Base-by-base conservation (phyloP, 2,329 filamentous ascomycete species). In the Alternaria metachromatica region DNA sequence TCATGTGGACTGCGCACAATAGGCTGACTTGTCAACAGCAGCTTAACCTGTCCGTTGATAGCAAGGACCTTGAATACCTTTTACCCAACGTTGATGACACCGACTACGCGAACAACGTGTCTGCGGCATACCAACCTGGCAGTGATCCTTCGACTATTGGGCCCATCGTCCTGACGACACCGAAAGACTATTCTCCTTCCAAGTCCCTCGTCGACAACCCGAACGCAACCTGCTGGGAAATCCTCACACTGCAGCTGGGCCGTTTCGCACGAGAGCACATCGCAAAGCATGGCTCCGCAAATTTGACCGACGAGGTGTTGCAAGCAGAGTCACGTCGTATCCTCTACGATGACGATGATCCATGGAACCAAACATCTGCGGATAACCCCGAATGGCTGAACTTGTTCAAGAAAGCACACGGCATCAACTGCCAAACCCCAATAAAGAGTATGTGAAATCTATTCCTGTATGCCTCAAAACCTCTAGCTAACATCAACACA, bases 361-460 rank as follows among this genome's bases (percentile, higher is more conserved):
- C 78, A 8, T 86, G 84, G 84, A 82, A 85, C 56, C 78, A 80
- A 28, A 80, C 79, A 1, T 75, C 78, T 12, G 78, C 78, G 15
- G 78, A 80, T 41, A 81, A 80, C 45, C 71, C 75, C 0, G 83
- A 84, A 60, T 85, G 83, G 83, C 76, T 84, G 11, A 80, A 79
- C 46, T 68, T 85, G 7, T 85, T 84, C 76, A 84, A 84, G 68
- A 82, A 83, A 68, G 83, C 83, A 6, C 82, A 84, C 51, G 82
- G 82, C 4, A 76, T 84, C 28, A 67, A 73, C 6, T 30, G 46
- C 5, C 63, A 50, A 15, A 53, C 60, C 8, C 57, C 65, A 9
- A 20, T 62, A 4, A 49, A 60, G 58, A 58, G 68, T 73, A 66
- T 2, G 49, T 53, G 3, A 15, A 15, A 12, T 5, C 13, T 4